Percentiles rank a stretch among this genome's conserved stretches.
Evolutionary conservation across 2,329 filamentous ascomycete genomes (phyloP).

Genomic region (Drechslerella dactyloides): DNA sequence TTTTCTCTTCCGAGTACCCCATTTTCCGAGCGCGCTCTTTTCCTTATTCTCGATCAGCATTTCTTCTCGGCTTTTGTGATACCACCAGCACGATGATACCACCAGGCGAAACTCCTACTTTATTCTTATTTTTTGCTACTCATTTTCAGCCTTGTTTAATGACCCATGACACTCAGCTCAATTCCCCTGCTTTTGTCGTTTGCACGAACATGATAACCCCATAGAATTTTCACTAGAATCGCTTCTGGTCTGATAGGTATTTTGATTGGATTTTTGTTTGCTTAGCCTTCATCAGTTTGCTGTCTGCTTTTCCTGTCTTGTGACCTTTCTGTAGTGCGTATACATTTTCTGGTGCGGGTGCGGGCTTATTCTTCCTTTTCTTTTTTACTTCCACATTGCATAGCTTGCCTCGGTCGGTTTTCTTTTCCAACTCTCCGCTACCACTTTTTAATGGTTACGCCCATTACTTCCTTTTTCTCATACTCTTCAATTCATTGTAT

Average conservation of each 20-base stretch:
- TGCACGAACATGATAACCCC: conserved; percentile 48
- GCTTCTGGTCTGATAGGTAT: too few species aligned
- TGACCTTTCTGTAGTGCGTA: conserved; percentile 24
- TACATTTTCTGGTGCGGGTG: conserved; percentile 49
- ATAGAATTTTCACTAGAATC: conserved; percentile 23
- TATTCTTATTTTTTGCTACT: conserved; percentile 26
- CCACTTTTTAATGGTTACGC: conserved; percentile 43
- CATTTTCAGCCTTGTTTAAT: conserved; percentile 31
- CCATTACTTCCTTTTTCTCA: conserved; percentile 4
- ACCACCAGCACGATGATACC: conserved; percentile 51
- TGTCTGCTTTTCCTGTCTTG: conserved; percentile 16
- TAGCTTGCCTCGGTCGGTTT: conserved; percentile 46
- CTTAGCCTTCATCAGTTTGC: neutral
- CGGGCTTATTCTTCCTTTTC: conserved; percentile 23
- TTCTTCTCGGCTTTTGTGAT: conserved; percentile 49
- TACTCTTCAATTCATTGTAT: conserved; percentile 25
- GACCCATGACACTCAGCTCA: conserved; percentile 50
- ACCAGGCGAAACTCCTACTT: conserved; percentile 34
- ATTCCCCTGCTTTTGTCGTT: conserved; percentile 23
- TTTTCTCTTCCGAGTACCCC: conserved; percentile 39
- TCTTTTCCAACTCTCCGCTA: conserved; percentile 18
- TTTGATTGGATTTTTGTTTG: too few species aligned
- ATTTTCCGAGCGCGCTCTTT: conserved; percentile 28
- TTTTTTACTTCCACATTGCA: conserved; percentile 24
- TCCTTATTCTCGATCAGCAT: conserved; percentile 30